Base-by-base conservation (phyloP, 768 basidiomycete genomes). In the Panus rudis region DNA sequence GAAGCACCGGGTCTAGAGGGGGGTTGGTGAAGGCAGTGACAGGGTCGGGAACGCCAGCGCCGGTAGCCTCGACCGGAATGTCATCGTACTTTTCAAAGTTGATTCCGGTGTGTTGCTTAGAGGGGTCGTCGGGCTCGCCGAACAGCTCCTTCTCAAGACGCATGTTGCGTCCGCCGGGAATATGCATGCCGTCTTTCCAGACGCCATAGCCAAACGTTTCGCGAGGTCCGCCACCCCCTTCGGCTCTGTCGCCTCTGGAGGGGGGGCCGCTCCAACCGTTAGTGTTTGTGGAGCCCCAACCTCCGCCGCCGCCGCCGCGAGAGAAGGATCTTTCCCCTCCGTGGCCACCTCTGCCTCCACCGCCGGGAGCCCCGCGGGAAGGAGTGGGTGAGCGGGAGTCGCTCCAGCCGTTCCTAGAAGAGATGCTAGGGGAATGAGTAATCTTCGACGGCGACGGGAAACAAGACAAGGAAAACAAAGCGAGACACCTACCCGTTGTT, bases 51-150 rank as follows among this genome's bases (percentile, higher is more conserved):
- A 98, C 94, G 55, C 85, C 88, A 47, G 83, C 81, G 54, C 96
- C 96, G 38, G 94, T 98, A 26, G 93, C 94, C 68, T 98, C 96
- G 53, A 99, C 93, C 50, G 96, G 96, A 60, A 99, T 99, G 63
- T 98, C 94, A 65, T 96, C 96, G 58, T 98, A 99, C 67, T 96
- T 96, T 71, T 99, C 96, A 60, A 99, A 99, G 71, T 99, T 99
- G 70, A 99, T 97, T 50, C 96, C 96, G 33, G 93, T 94, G 61
- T 91, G 83, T 63, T 96, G 86, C 60, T 88, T 89, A 46, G 79
- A 80, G 19, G 84, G 78, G 63, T 97, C 94, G 35, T 76, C 70
- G 30, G 75, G 73, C 50, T 94, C 92, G 42, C 96, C 96, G 55
- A 84, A 99, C 28, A 99, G 84, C 59, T 97, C 93, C 68, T 91